A percentile compares a stretch with the other conserved stretches of the same genome.
phyloP scores from a whole-genome alignment of 2,329 filamentous ascomycete genomes.

The Zymoseptoria passerinii region DNA sequence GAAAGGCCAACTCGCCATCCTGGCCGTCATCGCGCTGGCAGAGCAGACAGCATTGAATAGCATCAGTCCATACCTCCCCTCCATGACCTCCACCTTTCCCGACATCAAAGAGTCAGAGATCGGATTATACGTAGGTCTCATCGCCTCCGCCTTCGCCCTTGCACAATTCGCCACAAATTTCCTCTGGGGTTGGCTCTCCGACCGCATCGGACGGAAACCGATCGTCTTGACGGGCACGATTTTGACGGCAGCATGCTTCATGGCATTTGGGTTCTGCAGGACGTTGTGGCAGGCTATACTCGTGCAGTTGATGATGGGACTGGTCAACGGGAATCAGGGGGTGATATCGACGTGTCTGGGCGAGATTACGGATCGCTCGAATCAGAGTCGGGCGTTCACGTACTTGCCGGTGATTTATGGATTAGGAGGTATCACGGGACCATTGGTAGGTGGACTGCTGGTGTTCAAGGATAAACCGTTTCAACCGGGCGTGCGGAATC shows the following conservation, averaged over 20 bases:
- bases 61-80: constrained; percentile 86
- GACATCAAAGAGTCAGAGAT: constrained; percentile 63
- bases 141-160: constrained; percentile 84
- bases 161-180: constrained; percentile 91
- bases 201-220: constrained; percentile 71
- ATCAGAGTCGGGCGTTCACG: constrained; percentile 87
- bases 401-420: constrained; percentile 96
- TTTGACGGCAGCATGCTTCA: constrained; percentile 72
- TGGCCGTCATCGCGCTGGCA: constrained; percentile 80
- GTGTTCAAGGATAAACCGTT: constrained; percentile 57
- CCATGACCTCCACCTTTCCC: constrained; percentile 82
- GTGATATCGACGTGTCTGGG: constrained; percentile 89
- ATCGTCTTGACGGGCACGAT: constrained; percentile 74
- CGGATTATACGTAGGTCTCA: constrained; percentile 80
- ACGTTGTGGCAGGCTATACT: constrained; percentile 75
- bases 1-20: constrained; percentile 68
- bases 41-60: constrained; percentile 97
- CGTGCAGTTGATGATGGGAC: constrained; percentile 82
- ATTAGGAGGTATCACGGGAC: constrained; percentile 84
- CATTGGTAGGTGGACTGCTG: constrained; percentile 78
- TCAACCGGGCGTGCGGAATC: constrained; percentile 41
- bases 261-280: constrained; percentile 77
- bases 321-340: constrained; percentile 91
- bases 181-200: constrained; percentile 78
- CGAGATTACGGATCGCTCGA: constrained; percentile 89